Evolutionary conservation across 495 filamentous ascomycete genomes (phyloP).

Genomic region (Penicillium angulare): DNA sequence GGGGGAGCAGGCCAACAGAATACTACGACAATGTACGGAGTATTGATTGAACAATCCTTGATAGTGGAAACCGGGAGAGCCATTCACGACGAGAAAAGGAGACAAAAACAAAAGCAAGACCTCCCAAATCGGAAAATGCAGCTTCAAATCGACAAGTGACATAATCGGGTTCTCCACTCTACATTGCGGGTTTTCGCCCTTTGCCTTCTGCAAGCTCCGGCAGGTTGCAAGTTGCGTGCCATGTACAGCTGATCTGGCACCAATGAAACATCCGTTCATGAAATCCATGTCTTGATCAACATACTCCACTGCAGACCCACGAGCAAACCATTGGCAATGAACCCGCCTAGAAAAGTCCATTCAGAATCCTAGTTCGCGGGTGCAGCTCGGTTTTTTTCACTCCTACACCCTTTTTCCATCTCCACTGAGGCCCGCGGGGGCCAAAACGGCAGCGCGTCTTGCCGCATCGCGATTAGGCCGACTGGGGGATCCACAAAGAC

Average conservation of each 20-base stretch:
- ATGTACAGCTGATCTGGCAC: not conserved
- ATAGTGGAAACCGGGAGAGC: not conserved
- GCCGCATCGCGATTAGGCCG: too few relatives aligned
- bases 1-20: not conserved
- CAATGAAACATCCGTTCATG: not conserved
- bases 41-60: not conserved
- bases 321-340: not conserved
- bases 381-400: not conserved
- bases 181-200: not conserved
- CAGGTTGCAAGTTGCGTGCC: not conserved
- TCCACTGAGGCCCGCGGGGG: too few relatives aligned
- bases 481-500: too few relatives aligned
- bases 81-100: not conserved
- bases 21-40: not conserved
- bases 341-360: too few relatives aligned
- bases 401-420: not conserved
- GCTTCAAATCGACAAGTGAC: not conserved
- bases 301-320: not conserved
- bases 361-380: not conserved
- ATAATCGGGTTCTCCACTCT: not conserved
- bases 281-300: not conserved
- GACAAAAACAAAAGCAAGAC: not conserved
- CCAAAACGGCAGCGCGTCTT: too few relatives aligned
- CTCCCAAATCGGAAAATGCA: conserved; percentile 1
- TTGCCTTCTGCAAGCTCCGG: not conserved